Percentiles rank a stretch among this genome's conserved stretches.
Conservation (phyloP, 2,329 filamentous ascomycete genomes). For the Seiridium unicorne region DNA sequence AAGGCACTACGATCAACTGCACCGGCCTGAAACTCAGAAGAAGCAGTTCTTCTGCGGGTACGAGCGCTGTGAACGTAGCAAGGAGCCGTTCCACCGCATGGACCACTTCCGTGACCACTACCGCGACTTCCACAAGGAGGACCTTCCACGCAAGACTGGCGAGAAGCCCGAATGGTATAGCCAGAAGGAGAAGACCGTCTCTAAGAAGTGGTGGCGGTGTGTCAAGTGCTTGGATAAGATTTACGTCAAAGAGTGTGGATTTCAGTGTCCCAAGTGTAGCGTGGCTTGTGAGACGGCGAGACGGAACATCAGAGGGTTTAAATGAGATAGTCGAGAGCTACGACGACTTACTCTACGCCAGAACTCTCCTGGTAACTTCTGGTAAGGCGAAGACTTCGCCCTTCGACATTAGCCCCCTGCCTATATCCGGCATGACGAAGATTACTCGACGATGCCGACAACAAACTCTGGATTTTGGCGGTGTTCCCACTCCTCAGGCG, state of each 20-base stretch:
- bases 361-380: background rate
- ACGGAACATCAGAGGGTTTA: slow-evolving; percentile 15
- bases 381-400: background rate
- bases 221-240: slow-evolving; percentile 49
- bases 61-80: slow-evolving; percentile 41
- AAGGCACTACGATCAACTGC: slow-evolving; percentile 50
- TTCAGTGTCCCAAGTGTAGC: slow-evolving; percentile 47
- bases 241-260: slow-evolving; percentile 36
- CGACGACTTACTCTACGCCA: background rate
- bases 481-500: too few relatives aligned
- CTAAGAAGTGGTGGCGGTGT: slow-evolving; percentile 52
- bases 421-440: too few relatives aligned
- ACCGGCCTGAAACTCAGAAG: slow-evolving; percentile 39
- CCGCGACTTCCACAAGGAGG: slow-evolving; percentile 54
- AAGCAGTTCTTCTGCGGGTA: slow-evolving; percentile 52
- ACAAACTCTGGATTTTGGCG: too few relatives aligned
- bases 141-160: slow-evolving; percentile 26
- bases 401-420: background rate
- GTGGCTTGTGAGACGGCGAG: slow-evolving; percentile 43
- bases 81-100: slow-evolving; percentile 48
- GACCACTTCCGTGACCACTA: slow-evolving; percentile 59
- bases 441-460: too few relatives aligned
- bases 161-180: slow-evolving; percentile 33
- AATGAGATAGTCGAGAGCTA: background rate
- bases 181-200: slow-evolving; percentile 36